phyloP scores from a whole-genome alignment of 164 flowering plant genomes.

The Berberis thunbergii region DNA sequence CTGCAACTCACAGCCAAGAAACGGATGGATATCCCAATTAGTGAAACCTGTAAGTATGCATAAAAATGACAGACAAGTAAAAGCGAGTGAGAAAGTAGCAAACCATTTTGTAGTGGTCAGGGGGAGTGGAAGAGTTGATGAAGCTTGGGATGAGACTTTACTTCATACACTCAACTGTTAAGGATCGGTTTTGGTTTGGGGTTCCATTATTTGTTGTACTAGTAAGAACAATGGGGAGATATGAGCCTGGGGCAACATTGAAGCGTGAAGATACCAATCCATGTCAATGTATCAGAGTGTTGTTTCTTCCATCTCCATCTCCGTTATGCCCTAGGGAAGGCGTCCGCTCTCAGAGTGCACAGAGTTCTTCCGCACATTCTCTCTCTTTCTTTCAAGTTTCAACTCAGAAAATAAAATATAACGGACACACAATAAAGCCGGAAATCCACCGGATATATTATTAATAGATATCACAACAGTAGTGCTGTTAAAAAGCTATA shows the following conservation, averaged over 20 bases:
- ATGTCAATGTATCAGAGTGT: slow-evolving; percentile 20
- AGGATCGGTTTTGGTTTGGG: slow-evolving; percentile 17
- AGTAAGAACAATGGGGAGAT: slow-evolving; percentile 68
- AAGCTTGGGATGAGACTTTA: slow-evolving; percentile 97
- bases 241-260: slow-evolving; percentile 73
- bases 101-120: slow-evolving; percentile 91
- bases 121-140: slow-evolving; percentile 74
- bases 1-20: slow-evolving; percentile 29
- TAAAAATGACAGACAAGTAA: too few relatives aligned
- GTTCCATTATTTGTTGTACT: slow-evolving; percentile 19
- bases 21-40: not conserved
- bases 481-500: too few relatives aligned
- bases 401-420: too few relatives aligned
- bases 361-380: slow-evolving; percentile 80
- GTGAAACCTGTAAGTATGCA: too few relatives aligned
- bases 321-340: slow-evolving; percentile 52
- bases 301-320: slow-evolving; percentile 2
- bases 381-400: not conserved
- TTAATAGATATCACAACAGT: too few relatives aligned
- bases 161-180: slow-evolving; percentile 75
- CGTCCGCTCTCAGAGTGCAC: slow-evolving; percentile 59
- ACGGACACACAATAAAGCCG: too few relatives aligned
- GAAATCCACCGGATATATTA: too few relatives aligned
- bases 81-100: too few relatives aligned
- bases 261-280: slow-evolving; percentile 74